phyloP scores from a whole-genome alignment of 495 filamentous ascomycete species.

The Penicillium cinerascens region DNA sequence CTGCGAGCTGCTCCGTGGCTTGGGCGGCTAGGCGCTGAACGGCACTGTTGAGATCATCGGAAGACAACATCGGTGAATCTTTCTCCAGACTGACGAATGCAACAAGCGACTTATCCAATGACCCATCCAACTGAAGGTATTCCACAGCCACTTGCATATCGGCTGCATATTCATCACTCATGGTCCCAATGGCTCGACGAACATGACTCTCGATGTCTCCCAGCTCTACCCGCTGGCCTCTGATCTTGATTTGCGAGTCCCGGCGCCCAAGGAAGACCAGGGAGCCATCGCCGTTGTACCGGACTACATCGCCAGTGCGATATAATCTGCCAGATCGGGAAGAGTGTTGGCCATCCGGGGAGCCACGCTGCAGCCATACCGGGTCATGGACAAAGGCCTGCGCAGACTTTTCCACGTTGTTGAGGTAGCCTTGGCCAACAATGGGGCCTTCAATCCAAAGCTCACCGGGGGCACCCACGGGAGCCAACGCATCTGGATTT shows the following conservation, averaged over 20 bases:
- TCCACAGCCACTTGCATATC: too few relatives aligned
- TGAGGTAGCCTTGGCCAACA: conserved; percentile 41
- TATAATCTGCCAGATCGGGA: conserved; percentile 25
- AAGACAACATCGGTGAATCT: too few relatives aligned
- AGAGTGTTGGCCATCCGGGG: neutral
- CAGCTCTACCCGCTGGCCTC: conserved; percentile 34
- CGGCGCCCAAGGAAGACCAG: conserved; percentile 34
- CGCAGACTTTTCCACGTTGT: conserved; percentile 30
- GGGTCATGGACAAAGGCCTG: conserved; percentile 45
- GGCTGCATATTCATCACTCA: too few relatives aligned
- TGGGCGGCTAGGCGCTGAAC: too few relatives aligned
- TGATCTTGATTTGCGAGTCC: conserved; percentile 33
- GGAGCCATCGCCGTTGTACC: conserved; percentile 32
- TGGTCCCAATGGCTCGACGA: neutral
- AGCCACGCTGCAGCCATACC: conserved; percentile 30
- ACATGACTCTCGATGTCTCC: conserved; percentile 31
- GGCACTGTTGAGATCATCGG: too few relatives aligned
- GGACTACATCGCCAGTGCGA: conserved; percentile 51
- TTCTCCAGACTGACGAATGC: neutral
- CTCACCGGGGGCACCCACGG: conserved; percentile 41
- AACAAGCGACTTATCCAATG: neutral
- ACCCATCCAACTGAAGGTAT: neutral
- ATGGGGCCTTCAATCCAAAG: conserved; percentile 39
- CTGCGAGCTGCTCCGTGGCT: neutral
- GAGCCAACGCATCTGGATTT: conserved; percentile 22